Evolutionary conservation across 2,329 filamentous ascomycete genomes (phyloP).

Genomic region (Xylaria sp.): DNA sequence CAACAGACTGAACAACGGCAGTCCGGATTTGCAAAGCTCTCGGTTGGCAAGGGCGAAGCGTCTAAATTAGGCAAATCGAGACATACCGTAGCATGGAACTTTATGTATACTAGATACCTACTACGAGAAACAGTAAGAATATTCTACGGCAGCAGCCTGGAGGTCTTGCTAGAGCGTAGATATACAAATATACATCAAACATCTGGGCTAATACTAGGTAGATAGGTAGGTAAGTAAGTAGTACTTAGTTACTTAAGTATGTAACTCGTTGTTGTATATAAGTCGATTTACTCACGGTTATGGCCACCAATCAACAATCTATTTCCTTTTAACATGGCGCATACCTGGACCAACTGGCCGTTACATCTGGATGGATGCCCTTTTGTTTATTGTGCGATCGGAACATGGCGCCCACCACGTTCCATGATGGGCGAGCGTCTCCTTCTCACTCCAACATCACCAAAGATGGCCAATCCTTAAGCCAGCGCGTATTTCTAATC

Average conservation of each 20-base stretch:
- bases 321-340: slow-evolving; percentile 13
- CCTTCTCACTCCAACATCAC: neutral
- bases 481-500: slow-evolving; percentile 17
- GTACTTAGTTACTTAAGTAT: neutral
- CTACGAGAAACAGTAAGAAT: neutral
- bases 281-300: slow-evolving; percentile 12
- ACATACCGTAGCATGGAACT: neutral
- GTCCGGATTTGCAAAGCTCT: slow-evolving; percentile 2
- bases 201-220: neutral
- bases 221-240: neutral
- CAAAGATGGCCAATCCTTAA: slow-evolving; percentile 10
- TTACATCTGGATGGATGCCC: slow-evolving; percentile 19
- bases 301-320: slow-evolving; percentile 11
- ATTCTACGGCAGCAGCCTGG: neutral
- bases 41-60: neutral
- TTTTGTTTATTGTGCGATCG: slow-evolving; percentile 31
- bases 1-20: neutral
- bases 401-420: slow-evolving; percentile 26
- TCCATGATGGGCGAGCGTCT: neutral
- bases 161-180: neutral
- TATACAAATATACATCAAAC: neutral
- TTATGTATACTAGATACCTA: no score
- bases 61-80: neutral
- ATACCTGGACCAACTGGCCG: slow-evolving; percentile 9
- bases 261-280: no score